phyloP scores from a whole-genome alignment of 768 basidiomycete genomes.

The Tylopilus subfusipes region DNA sequence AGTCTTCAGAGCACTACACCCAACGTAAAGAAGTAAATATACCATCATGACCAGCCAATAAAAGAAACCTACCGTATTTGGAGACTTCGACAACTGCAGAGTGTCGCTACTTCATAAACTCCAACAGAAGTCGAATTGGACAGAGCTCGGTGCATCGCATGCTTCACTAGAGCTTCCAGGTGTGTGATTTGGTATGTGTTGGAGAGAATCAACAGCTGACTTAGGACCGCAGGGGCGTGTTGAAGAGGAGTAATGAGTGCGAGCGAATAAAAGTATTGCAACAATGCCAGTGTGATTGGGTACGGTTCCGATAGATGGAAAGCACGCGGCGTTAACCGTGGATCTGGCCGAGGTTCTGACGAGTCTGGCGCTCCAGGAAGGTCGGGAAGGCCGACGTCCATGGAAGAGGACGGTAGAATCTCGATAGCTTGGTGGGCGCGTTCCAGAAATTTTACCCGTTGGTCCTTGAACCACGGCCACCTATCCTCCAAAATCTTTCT shows the following conservation, averaged over 20 bases:
- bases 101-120: slow-evolving; percentile 92
- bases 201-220: slow-evolving; percentile 79
- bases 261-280: slow-evolving; percentile 93
- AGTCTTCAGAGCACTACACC: slow-evolving; percentile 66
- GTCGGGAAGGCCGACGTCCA: slow-evolving; percentile 62
- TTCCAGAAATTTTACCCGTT: slow-evolving; percentile 56
- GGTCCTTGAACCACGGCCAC: slow-evolving; percentile 93
- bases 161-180: slow-evolving; percentile 77
- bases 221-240: slow-evolving; percentile 84
- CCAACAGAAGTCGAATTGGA: slow-evolving; percentile 84
- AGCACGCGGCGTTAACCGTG: slow-evolving; percentile 73
- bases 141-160: slow-evolving; percentile 88
- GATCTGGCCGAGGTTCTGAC: slow-evolving; percentile 61
- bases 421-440: slow-evolving; percentile 56
- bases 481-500: slow-evolving; percentile 81
- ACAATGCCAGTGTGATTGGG: slow-evolving; percentile 79
- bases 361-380: slow-evolving; percentile 49
- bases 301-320: slow-evolving; percentile 87
- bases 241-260: slow-evolving; percentile 87
- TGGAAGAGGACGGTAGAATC: slow-evolving; percentile 53
- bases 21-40: slow-evolving; percentile 8
- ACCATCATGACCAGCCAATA: slow-evolving; percentile 9
- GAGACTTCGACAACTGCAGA: slow-evolving; percentile 83
- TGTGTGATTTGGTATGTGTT: slow-evolving; percentile 79
- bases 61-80: slow-evolving; percentile 70